Base-by-base conservation (phyloP, 1,139 yeast genomes). In the Suhomyces terraborum region DNA sequence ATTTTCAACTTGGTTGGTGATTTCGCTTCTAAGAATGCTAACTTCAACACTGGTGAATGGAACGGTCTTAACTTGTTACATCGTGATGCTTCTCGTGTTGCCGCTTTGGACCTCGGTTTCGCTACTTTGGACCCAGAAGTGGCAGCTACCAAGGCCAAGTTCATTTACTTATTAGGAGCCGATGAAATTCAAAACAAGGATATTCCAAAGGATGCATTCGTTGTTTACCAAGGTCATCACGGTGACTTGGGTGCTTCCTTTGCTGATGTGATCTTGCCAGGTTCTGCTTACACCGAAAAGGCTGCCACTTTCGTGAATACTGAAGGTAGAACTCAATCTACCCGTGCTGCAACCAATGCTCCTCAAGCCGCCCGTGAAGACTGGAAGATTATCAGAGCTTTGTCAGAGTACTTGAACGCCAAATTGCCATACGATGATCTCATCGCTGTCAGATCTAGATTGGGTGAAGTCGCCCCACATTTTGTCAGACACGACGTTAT, bases 351-450 rank as follows among this genome's bases (percentile, higher is more conserved):
- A 29, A 83, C 88, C 18, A 87, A 84, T 49, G 84, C 95, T n/a
- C 95, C 95, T 40, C 95, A 94, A 29, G 86, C 80, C 41, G 95
- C 95, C 32, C 84, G 96, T 63, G 95, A 88, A 66, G 96, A 88
- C 67, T 88, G 96, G 96, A 84, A 84, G 72, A 84, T 88, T 51
- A 66, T 88, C 55, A 81, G 94, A 66, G 96, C 95, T 8, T 76
- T 86, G 45, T 80, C 88, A 39, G 95, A 88, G 66, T 87, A 84
- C 61, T 71, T 88, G 55, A 82, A 80, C 41, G 78, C 77, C 30
- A 69, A 84, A 3, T 75, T 88, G 57, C 93, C 93, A 36, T 88
- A 88, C 59, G 94, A 87, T 61, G 91, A 84, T 61, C 64, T 80
- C 40, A 77, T 79, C 53, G 78, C 84, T 43, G 69, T 88, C 40